These are phyloP conservation scores for Pachyrhizus erosus DNA, from an alignment of 306 rosid genomes.

Conservation along the genomic window DNA sequence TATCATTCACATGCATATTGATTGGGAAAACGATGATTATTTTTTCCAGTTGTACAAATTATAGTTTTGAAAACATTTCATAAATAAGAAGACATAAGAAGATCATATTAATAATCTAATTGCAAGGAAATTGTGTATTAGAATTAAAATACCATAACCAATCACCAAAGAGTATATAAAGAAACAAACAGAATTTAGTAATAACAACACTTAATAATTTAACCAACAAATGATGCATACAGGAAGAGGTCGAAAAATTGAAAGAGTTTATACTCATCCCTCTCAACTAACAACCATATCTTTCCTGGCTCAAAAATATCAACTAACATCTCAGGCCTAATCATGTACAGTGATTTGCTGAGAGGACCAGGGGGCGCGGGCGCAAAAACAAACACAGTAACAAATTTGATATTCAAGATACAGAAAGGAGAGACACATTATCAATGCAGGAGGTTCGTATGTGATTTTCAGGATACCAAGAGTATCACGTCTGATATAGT, in stretches of 20 bases:
- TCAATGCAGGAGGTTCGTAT: neutral
- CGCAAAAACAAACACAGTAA: neutral
- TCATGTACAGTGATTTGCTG: neutral
- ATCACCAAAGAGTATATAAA: conserved; percentile 26
- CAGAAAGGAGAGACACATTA: neutral
- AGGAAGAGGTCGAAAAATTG: conserved; percentile 10
- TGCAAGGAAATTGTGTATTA: neutral
- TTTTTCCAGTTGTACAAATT: conserved; percentile 9
- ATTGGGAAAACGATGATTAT: neutral
- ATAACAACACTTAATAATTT: neutral
- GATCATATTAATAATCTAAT: neutral
- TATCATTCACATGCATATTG: neutral
- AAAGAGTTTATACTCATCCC: neutral
- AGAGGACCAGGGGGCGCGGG: neutral
- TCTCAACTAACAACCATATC: neutral
- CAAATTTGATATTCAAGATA: neutral
- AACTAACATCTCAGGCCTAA: neutral
- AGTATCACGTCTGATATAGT: neutral
- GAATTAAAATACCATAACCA: conserved; percentile 14
- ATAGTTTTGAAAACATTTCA: conserved; percentile 29
- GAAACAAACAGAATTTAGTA: conserved; percentile 13
- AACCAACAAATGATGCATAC: neutral
- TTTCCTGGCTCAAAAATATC: neutral
- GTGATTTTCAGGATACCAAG: conserved; percentile 13
- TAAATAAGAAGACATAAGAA: conserved; percentile 6